These are phyloP conservation scores for Plenodomus biglobosus DNA, from an alignment of 2,329 filamentous ascomycete species.

Conservation along the genomic window DNA sequence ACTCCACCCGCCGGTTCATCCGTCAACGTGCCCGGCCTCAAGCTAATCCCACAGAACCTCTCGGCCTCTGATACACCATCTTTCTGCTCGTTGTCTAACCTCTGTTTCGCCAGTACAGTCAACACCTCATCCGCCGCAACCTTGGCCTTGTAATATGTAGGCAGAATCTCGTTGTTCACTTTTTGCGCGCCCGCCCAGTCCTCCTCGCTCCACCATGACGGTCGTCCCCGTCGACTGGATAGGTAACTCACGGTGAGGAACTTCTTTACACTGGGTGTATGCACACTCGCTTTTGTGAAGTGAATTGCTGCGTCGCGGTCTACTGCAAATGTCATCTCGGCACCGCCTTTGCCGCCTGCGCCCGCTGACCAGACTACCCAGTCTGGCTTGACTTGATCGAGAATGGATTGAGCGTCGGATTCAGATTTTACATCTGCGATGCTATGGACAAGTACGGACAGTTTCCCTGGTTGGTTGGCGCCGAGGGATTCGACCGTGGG, in stretches of 20 bases:
- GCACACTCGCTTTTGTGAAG: slow-evolving; percentile 54
- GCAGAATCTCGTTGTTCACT: slow-evolving; percentile 53
- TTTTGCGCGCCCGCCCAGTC: slow-evolving; percentile 51
- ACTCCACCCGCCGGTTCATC: slow-evolving; percentile 54
- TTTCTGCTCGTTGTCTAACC: slow-evolving; percentile 31
- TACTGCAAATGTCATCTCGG: slow-evolving; percentile 53
- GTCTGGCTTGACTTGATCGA: slow-evolving; percentile 63
- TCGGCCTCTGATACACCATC: slow-evolving; percentile 28
- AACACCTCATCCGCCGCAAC: slow-evolving; percentile 59
- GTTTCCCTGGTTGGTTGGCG: slow-evolving; percentile 60
- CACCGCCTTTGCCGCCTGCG: slow-evolving; percentile 58
- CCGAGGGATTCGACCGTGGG: slow-evolving; percentile 64
- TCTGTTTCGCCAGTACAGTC: slow-evolving; percentile 46
- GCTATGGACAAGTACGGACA: slow-evolving; percentile 70
- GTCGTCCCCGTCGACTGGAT: slow-evolving; percentile 51
- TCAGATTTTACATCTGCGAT: slow-evolving; percentile 70
- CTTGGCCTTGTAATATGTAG: slow-evolving; percentile 57
- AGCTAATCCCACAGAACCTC: slow-evolving; percentile 54
- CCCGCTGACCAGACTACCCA: slow-evolving; percentile 69
- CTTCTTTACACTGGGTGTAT: slow-evolving; percentile 51
- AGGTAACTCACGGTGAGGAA: slow-evolving; percentile 60
- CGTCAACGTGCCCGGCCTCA: slow-evolving; percentile 54
- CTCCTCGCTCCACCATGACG: slow-evolving; percentile 55
- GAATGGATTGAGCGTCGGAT: slow-evolving; percentile 62
- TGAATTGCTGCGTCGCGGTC: slow-evolving; percentile 58